Base-by-base conservation (phyloP, 805 yeast species). In the Teunomyces atbi region DNA sequence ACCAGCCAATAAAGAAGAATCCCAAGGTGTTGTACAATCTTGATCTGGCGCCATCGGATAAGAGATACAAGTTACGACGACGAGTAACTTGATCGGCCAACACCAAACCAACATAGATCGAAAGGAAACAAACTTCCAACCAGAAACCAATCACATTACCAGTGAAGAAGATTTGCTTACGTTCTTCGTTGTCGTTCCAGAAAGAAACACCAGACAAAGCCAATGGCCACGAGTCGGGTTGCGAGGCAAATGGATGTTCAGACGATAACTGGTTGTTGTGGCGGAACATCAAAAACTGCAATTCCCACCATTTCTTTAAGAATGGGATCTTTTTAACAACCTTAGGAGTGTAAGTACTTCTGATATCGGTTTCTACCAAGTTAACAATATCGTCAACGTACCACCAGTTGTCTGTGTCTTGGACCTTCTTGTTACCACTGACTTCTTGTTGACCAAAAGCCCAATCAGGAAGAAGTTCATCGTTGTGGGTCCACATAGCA, bases 121-220 rank as follows among this genome's bases (percentile, higher is more conserved):
- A 74, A 47, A 91, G 66, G 51, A 84, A 75, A 16, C 79, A 66
- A 26, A 83, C 82, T 65, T 89, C 87, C 46, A 87, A 59, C 92
- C 96, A 88, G 86, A 92, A 91, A 6, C 97, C 98, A 53, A 89
- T 71, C 46, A 87, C 74, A 69, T 94, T 94, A 51, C 98, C 99
- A 46, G 86, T 76, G 68, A 92, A 88, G 69, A 83, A 94, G 44
- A 94, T 90, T 69, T 94, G 99, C 57, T 75, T 73, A 51, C 76
- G 78, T 45, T 66, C 59, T 6, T 77, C 82, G 44, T 76, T 73
- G 49, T 86, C 82, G 37, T 95, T 91, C 97, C 98, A 94, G 76
- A 92, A 94, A 1, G 97, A 89, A 33, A 94, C 97, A 56, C 99
- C 99, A 12, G 88, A 80, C 45, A 85, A 65, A 45, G 94, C 79